Base-by-base conservation (phyloP, 305 asterid genomes). In the Petunia hybrid region DNA sequence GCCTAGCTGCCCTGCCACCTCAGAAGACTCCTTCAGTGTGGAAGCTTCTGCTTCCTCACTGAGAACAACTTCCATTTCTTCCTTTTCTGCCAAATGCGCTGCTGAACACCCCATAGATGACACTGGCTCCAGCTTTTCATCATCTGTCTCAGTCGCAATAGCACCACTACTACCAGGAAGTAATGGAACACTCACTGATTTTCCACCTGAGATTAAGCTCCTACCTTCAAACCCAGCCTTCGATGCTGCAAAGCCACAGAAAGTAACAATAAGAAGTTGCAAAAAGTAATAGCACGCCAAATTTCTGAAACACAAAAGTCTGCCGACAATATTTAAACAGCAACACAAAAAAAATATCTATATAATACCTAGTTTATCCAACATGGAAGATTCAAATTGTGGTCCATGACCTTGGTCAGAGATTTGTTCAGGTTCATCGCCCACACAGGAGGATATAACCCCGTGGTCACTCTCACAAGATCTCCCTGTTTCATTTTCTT, bases 211-310 rank as follows among this genome's bases (percentile, higher is more conserved):
- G 80, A 81, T 63, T 79, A 73, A 31, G 53, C 77, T 86, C 76
- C 84, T 60, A 67, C 63, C 91, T 83, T 86, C 89, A 82, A 70
- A 88, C 80, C 74, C 90, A 57, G 84, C 67, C 85, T 85, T 83
- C 86, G 89, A 82, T 74, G 75, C 97, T 92, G 92, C 84, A 86
- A 83, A 69, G 82, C 66, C 84, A 76, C 80, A 64, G 41, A 71
- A 74, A 78, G 83, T 66, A 84, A 57, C 69, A 79, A 61, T 60
- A 79, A 64, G 48, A 83, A 78, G 55, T 67, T 4, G 36, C 57
- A 79, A 41, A 60, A 35, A 38, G n/a, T 42, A 45, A 53, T 41
- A 38, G 36, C 56, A 8, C 35, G 35, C 41, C 22, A 53, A 51
- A 36, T 51, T 74, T 74, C 78, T 74, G 65, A 40, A 43, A 63